Conservation (phyloP, 2,329 filamentous ascomycete genomes). For the Alternaria infectoria region DNA sequence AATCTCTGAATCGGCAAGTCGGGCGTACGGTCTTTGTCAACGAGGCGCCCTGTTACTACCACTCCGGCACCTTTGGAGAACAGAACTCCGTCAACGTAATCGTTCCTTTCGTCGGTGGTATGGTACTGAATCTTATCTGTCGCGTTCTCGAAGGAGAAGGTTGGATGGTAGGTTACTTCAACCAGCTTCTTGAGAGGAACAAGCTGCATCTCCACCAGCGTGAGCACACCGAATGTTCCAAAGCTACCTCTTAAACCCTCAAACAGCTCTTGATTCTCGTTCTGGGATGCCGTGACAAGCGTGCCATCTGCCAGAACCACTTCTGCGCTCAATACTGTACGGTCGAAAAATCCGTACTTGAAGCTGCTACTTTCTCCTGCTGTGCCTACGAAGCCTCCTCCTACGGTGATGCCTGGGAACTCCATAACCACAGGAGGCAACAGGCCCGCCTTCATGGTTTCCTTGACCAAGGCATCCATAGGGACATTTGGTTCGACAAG, state of each 20-base stretch:
- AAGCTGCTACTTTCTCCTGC: conserved; percentile 73
- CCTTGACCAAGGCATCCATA: conserved; percentile 68
- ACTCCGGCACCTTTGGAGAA: conserved; percentile 63
- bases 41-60: conserved; percentile 65
- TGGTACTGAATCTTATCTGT: conserved; percentile 57
- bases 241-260: conserved; percentile 64
- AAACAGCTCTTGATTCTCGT: conserved; percentile 61
- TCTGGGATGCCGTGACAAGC: conserved; percentile 56
- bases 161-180: conserved; percentile 66
- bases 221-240: conserved; percentile 67
- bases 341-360: conserved; percentile 70
- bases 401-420: conserved; percentile 72
- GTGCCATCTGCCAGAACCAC: conserved; percentile 67
- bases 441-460: conserved; percentile 61
- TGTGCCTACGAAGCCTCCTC: conserved; percentile 71
- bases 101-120: conserved; percentile 50
- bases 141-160: conserved; percentile 57
- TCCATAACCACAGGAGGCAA: conserved; percentile 73
- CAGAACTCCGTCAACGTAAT: conserved; percentile 73
- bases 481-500: conserved; percentile 73
- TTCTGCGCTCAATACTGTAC: conserved; percentile 67
- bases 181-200: conserved; percentile 62
- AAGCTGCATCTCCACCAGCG: conserved; percentile 64
- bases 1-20: conserved; percentile 53
- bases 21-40: conserved; percentile 48